Evolutionary conservation across 495 filamentous ascomycete genomes (phyloP).

Genomic region (Neurospora terricola): DNA sequence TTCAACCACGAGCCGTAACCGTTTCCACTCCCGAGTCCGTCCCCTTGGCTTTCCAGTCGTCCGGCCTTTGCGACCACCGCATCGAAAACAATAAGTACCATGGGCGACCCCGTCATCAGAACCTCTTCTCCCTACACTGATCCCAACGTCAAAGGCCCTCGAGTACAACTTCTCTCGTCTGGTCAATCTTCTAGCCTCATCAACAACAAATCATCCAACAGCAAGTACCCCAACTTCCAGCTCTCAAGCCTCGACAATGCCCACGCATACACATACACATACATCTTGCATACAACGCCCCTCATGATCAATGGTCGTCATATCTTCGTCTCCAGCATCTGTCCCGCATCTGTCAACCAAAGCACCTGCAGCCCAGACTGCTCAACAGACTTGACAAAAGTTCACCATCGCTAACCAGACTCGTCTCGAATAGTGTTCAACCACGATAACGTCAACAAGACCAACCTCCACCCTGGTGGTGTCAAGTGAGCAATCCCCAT

Average conservation of each 20-base stretch:
- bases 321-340: not conserved
- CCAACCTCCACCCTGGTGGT: conserved; percentile 78
- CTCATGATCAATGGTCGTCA: not conserved
- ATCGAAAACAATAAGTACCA: conserved; percentile 33
- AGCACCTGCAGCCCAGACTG: conserved; percentile 20
- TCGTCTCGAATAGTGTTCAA: conserved; percentile 47
- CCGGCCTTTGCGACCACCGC: conserved; percentile 2
- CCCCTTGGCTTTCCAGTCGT: not conserved
- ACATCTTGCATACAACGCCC: not conserved
- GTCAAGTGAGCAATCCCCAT: conserved; percentile 59
- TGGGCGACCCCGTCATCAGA: conserved; percentile 38
- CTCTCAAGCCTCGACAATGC: not conserved
- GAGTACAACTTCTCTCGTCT: conserved; percentile 29
- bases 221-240: conserved; percentile 18
- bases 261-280: not conserved
- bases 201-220: conserved; percentile 23
- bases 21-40: not conserved
- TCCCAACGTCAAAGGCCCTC: conserved; percentile 37
- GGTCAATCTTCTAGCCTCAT: conserved; percentile 13
- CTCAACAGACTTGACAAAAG: conserved; percentile 28
- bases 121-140: conserved; percentile 40
- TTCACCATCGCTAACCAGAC: not conserved
- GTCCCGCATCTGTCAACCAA: not conserved
- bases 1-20: conserved; percentile 7
- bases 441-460: conserved; percentile 69